Evolutionary conservation across 148 eudicot genomes (phyloP).

Genomic region (Simmondsia chinensis): DNA sequence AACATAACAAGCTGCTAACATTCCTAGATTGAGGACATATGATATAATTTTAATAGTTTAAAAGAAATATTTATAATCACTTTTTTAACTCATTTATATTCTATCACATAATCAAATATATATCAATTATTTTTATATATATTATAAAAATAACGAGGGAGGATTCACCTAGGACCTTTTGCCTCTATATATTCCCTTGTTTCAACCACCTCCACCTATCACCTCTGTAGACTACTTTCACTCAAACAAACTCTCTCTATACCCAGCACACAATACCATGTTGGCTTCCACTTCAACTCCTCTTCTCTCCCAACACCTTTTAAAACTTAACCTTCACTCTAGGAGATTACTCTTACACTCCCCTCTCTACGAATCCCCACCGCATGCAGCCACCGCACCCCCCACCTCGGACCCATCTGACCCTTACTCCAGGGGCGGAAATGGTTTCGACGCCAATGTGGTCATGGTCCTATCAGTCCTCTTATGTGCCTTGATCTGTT

Average conservation of each 20-base stretch:
- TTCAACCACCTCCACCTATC: no score
- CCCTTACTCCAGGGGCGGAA: slow-evolving; percentile 22
- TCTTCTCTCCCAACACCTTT: slow-evolving; percentile 27
- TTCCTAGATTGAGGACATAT: no score
- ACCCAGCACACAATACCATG: slow-evolving; percentile 18
- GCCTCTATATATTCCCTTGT: no score
- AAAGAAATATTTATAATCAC: no score
- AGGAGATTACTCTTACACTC: slow-evolving; percentile 46
- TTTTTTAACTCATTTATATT: no score
- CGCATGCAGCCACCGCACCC: slow-evolving; percentile 16
- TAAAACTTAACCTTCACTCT: slow-evolving; percentile 27
- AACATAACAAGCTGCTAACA: no score
- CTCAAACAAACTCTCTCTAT: slow-evolving; percentile 1
- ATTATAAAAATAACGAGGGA: no score
- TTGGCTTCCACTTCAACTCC: slow-evolving; percentile 26
- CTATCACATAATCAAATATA: no score
- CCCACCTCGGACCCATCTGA: slow-evolving; percentile 16
- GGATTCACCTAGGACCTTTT: no score
- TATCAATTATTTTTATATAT: no score
- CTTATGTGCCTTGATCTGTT: slow-evolving; percentile 77
- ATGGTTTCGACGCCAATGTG: slow-evolving; percentile 63
- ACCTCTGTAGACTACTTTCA: no score
- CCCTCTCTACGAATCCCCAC: slow-evolving; percentile 22
- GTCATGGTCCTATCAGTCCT: slow-evolving; percentile 84
- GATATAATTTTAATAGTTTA: no score